Evolutionary conservation across 129 eudicot genomes (phyloP), one percentile per base, ranked within the genome.

Genomic region (Helichrysum umbraculigerum): DNA sequence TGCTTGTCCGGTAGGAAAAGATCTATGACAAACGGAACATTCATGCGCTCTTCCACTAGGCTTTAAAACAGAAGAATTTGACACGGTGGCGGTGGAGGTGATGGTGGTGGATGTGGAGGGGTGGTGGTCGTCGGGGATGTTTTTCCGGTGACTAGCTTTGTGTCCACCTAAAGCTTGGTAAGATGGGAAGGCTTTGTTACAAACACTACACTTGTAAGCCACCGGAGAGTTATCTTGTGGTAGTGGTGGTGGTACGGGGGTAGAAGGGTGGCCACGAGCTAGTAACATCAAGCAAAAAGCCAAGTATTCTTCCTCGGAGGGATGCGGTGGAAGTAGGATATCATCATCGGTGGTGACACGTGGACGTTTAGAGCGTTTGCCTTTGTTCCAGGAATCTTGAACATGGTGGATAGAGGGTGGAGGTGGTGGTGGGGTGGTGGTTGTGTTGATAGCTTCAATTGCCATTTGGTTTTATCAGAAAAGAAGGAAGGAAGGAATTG

Each of bases 111-210:
- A 30, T 73, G 77, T 3, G 20, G 44, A 3, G 15, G 28, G 64
- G 74, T 51, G 61, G 73, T 56, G 73, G 76, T 28, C 21, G 11
- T 73, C 70, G 52, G 83, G 70, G 19, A 7, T 2, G 60, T 79
- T 80, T 71, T 80, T 86, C 1, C 98, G 88, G 88, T 93, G 98
- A 74, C 98, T 93, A 33, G 98, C 97, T 74, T 93, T 93, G 85
- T 93, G 98, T 19, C 98, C 98, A 20, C 98, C 98, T n/a, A 93
- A 88, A 15, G 98, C 98, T 72, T 93, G 98, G 54, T 93, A 88
- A 10, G 97, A 86, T 3, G 82, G 50, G 56, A 93, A 93, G 5
- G 72, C 72, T 74, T 93, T 93, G 65, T 75, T 62, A 73, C 98
- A 93, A 6, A 93, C 90, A 71, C 77, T 84, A 44, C 98, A 93